Percentiles rank a stretch among this genome's conserved stretches.
phyloP scores from a whole-genome alignment of 1,284 basidiomycete genomes.

The Pseudomicrostroma phylloplanum region DNA sequence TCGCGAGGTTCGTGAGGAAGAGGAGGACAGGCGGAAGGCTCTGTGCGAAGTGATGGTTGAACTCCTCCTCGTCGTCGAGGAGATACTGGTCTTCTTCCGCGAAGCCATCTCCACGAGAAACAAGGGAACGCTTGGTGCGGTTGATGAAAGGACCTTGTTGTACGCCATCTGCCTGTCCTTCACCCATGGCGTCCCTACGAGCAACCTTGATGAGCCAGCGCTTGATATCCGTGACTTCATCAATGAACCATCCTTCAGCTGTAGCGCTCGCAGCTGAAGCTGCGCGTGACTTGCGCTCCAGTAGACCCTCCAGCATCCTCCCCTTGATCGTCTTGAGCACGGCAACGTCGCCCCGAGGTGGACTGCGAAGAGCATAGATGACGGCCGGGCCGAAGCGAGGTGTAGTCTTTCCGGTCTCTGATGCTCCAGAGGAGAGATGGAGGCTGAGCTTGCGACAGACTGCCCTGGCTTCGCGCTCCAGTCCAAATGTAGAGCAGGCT shows the following conservation, averaged over 20 bases:
- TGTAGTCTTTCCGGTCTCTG: neutral
- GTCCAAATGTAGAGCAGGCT: neutral
- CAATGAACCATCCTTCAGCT: neutral
- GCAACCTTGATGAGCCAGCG: neutral
- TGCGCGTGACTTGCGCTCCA: neutral
- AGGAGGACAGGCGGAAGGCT: neutral
- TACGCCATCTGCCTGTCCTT: neutral
- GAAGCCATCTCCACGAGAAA: too few species aligned
- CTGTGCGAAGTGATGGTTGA: neutral
- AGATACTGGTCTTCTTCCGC: neutral
- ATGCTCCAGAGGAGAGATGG: neutral
- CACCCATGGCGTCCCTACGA: neutral
- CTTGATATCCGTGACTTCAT: constrained; percentile 2
- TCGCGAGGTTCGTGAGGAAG: neutral
- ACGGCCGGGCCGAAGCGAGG: constrained; percentile 1
- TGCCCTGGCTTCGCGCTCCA: neutral
- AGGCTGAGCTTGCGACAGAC: neutral
- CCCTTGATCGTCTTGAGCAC: neutral
- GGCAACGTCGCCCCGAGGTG: neutral
- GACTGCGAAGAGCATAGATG: constrained; percentile 1
- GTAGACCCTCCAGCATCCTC: neutral
- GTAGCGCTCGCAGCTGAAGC: neutral
- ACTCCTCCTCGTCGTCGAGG: constrained; percentile 6
- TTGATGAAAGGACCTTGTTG: neutral
- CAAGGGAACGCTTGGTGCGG: neutral